Evolutionary conservation across 352 stramenopile species (phyloP).

Genomic region (Phytophthora fragariaefolia): DNA sequence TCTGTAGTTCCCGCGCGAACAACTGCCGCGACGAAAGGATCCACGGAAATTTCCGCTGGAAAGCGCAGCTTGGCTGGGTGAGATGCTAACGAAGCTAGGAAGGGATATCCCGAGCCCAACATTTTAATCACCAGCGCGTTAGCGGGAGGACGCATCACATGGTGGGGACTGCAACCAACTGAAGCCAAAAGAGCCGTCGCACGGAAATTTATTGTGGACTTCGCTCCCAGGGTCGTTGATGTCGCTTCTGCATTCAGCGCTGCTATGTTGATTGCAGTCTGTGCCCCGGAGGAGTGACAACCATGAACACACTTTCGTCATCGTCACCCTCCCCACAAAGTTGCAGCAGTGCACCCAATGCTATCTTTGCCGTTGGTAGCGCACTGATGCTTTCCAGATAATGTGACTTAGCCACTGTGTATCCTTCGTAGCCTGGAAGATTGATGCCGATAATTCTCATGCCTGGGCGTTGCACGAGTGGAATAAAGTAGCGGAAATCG

Average conservation of each 20-base stretch:
- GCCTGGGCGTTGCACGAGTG: constrained; percentile 16
- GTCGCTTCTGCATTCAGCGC: constrained; percentile 26
- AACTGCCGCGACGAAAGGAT: constrained; percentile 43
- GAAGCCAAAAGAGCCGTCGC: constrained; percentile 46
- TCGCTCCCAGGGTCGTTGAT: not conserved
- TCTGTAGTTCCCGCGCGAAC: constrained; percentile 48
- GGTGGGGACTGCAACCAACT: constrained; percentile 45
- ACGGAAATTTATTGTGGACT: constrained; percentile 12
- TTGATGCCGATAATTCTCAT: constrained; percentile 40
- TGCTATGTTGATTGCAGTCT: constrained; percentile 53
- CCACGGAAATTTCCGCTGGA: constrained; percentile 25
- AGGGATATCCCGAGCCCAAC: constrained; percentile 25
- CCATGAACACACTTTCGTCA: constrained; percentile 39
- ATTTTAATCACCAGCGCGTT: constrained; percentile 39
- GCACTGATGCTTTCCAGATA: constrained; percentile 43
- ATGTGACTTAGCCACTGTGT: constrained; percentile 19
- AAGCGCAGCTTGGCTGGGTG: constrained; percentile 42
- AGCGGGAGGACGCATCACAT: constrained; percentile 41
- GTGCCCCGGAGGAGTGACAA: constrained; percentile 57
- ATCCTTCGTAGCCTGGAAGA: constrained; percentile 36
- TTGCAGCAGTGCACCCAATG: constrained; percentile 29
- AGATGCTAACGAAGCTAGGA: constrained; percentile 18
- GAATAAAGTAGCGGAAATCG: constrained; percentile 59
- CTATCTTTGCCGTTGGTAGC: constrained; percentile 36
- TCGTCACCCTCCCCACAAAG: constrained; percentile 17